Conservation (phyloP, 495 filamentous ascomycete species). For the Astrocystis sublimbata region DNA sequence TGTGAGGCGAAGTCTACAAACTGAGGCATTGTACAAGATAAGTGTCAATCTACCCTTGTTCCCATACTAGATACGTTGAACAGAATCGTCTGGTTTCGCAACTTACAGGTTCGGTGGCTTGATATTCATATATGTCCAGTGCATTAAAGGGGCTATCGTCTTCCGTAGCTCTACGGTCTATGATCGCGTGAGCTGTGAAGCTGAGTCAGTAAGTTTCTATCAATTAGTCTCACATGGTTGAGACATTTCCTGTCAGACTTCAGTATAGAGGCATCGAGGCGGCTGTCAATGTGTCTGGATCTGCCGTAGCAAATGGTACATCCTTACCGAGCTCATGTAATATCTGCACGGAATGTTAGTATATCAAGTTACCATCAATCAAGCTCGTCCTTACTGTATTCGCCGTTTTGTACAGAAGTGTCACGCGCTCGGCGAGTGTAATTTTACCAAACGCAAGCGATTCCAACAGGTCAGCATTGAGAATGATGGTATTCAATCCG, state of each 20-base stretch:
- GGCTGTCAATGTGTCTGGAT: neutral
- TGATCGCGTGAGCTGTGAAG: neutral
- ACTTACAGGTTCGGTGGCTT: neutral
- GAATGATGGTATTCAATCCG: neutral
- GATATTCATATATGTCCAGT: neutral
- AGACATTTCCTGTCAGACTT: no score
- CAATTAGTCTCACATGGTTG: neutral
- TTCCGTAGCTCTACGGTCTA: neutral
- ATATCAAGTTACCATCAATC: neutral
- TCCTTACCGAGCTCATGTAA: conserved; percentile 8
- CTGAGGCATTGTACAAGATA: neutral
- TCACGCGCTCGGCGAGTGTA: conserved; percentile 7
- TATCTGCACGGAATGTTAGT: neutral
- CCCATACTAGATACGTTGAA: neutral
- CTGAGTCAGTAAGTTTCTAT: neutral
- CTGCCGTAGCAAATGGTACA: neutral
- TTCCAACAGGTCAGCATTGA: neutral
- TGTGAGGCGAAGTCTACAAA: neutral
- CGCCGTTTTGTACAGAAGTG: neutral
- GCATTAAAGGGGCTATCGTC: neutral
- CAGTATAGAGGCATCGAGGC: neutral
- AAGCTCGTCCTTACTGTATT: neutral
- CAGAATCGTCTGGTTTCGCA: neutral
- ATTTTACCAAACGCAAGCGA: neutral
- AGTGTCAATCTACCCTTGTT: neutral